These are phyloP conservation scores for Ogataea thermomethanolica DNA, from an alignment of 805 yeast species.

Conservation along the genomic window DNA sequence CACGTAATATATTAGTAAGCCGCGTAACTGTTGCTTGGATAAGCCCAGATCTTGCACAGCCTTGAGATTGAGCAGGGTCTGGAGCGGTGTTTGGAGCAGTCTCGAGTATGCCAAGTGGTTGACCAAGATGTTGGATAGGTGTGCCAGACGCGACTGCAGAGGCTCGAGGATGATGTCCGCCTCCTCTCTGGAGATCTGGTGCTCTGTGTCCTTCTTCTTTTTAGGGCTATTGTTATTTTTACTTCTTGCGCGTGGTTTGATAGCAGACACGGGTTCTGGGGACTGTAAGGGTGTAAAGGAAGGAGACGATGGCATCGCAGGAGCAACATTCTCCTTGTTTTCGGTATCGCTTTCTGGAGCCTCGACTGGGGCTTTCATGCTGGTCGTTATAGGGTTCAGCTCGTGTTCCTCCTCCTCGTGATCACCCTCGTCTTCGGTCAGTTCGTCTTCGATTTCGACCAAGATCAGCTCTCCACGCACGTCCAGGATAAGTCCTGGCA, in stretches of 20 bases:
- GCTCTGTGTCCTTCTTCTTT: constrained; percentile 5
- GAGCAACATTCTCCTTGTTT: constrained; percentile 3
- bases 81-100: constrained; percentile 82
- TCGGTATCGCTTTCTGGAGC: not conserved
- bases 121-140: constrained; percentile 60
- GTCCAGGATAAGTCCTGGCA: constrained; percentile 61
- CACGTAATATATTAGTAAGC: constrained; percentile 41
- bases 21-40: constrained; percentile 42
- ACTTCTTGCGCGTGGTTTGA: constrained; percentile 5
- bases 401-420: constrained; percentile 6
- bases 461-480: constrained; percentile 57
- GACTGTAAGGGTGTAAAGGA: constrained; percentile 5
- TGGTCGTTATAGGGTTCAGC: too few species aligned
- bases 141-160: constrained; percentile 40
- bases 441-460: constrained; percentile 17
- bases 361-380: not conserved
- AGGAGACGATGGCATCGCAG: not conserved
- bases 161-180: constrained; percentile 29
- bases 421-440: constrained; percentile 13
- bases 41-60: constrained; percentile 50
- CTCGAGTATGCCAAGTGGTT: constrained; percentile 91
- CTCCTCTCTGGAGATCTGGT: constrained; percentile 20
- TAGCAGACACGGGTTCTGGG: constrained; percentile 3
- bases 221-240: constrained; percentile 6
- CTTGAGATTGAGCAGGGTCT: constrained; percentile 55